Percentiles rank a stretch among this genome's conserved stretches.
These are phyloP conservation scores for Aureobasidium vineae DNA, from an alignment of 2,329 filamentous ascomycete genomes.

Conservation along the genomic window DNA sequence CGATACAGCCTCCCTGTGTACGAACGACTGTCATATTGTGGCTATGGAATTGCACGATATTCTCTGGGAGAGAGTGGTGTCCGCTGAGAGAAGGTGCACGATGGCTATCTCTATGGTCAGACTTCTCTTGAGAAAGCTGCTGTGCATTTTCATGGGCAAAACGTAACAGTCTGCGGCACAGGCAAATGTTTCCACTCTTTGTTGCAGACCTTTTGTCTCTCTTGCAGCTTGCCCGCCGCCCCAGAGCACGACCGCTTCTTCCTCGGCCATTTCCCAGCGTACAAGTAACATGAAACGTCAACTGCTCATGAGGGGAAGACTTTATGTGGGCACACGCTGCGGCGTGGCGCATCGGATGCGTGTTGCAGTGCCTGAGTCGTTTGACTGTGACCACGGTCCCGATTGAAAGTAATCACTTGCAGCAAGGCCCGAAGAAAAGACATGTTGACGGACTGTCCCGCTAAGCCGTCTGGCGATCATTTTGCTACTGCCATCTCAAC, in stretches of 20 bases:
- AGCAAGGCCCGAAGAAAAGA: constrained; percentile 13
- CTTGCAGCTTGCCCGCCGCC: constrained; percentile 6
- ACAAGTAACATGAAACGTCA: constrained; percentile 18
- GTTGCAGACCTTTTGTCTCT: constrained; percentile 9
- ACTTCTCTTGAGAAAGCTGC: no score
- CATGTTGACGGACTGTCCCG: constrained; percentile 24
- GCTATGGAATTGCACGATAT: no score
- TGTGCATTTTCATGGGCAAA: no score
- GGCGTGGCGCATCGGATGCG: constrained; percentile 8
- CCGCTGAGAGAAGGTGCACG: no score
- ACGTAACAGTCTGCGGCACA: no score
- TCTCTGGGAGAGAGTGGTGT: no score
- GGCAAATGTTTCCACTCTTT: background rate
- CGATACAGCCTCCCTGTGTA: background rate
- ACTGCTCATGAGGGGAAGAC: background rate
- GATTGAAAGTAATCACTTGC: constrained; percentile 15
- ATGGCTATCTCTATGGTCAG: no score
- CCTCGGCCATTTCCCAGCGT: constrained; percentile 6
- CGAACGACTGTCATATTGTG: no score
- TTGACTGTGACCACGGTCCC: background rate
- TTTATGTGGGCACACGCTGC: constrained; percentile 7
- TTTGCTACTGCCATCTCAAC: constrained; percentile 11
- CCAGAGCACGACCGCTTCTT: constrained; percentile 3
- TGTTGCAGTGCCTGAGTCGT: constrained; percentile 3
- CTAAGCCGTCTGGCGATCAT: constrained; percentile 20